Percentiles rank a stretch among this genome's conserved stretches.
Evolutionary conservation across 202 grass and related monocot genomes (phyloP).

Genomic region (Setaria viridis): DNA sequence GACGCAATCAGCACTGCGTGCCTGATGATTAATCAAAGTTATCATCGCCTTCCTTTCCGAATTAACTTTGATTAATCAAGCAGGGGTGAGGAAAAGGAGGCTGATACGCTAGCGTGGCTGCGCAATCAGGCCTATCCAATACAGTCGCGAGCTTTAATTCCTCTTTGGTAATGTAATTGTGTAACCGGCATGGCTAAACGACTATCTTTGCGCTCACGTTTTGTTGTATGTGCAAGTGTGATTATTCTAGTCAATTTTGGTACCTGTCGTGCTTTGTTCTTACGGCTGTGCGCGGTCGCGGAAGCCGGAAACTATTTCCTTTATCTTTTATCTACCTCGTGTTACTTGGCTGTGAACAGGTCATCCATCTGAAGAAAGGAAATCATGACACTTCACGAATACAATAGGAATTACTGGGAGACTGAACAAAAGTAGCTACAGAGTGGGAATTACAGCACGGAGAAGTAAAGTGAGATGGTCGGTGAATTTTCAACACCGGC

Average conservation of each 20-base stretch:
- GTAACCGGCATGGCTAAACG: not conserved
- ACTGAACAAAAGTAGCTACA: not conserved
- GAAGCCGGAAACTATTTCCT: not conserved
- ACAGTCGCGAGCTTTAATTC: not conserved
- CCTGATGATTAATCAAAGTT: not conserved
- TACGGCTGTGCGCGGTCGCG: no score
- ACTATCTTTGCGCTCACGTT: constrained; percentile 20
- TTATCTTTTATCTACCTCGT: no score
- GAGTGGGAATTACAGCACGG: not conserved
- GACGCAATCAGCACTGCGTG: not conserved
- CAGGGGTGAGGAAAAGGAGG: not conserved
- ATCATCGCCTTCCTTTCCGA: not conserved
- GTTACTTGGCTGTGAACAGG: not conserved
- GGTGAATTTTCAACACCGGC: not conserved
- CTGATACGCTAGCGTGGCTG: constrained; percentile 7
- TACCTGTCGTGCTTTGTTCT: constrained; percentile 39
- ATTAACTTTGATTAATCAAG: not conserved
- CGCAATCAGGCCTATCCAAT: constrained; percentile 21
- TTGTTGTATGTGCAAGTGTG: constrained; percentile 32
- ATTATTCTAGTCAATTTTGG: constrained; percentile 27
- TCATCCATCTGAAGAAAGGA: not conserved
- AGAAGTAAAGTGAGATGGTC: not conserved
- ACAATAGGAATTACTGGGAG: not conserved
- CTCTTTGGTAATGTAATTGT: not conserved
- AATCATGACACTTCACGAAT: no score